phyloP scores from a whole-genome alignment of 805 yeast species.

The Pichia deserticola region DNA sequence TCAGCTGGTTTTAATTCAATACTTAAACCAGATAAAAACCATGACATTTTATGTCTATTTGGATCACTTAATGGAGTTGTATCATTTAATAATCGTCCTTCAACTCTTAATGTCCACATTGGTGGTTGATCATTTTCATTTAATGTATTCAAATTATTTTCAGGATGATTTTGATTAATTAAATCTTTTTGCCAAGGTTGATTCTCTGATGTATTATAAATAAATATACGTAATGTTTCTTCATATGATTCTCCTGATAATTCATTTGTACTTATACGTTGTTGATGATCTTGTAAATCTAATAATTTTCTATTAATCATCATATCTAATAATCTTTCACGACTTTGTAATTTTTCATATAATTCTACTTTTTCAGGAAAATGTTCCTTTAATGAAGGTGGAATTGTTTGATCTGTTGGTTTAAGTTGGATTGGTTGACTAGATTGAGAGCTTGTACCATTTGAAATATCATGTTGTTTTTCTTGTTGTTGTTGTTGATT shows the following conservation, averaged over 20 bases:
- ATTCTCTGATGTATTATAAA: slow-evolving; percentile 74
- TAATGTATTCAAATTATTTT: neutral
- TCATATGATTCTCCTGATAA: slow-evolving; percentile 34
- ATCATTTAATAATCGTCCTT: slow-evolving; percentile 64
- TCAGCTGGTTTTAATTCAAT: slow-evolving; percentile 51
- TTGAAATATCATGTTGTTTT: neutral
- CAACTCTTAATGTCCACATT: slow-evolving; percentile 80
- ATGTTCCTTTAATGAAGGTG: slow-evolving; percentile 21
- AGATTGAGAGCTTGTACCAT: slow-evolving; percentile 11
- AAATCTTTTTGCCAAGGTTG: slow-evolving; percentile 73
- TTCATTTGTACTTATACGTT: slow-evolving; percentile 24
- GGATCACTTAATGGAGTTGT: slow-evolving; percentile 40
- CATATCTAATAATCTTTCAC: slow-evolving; percentile 79
- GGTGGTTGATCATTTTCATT: slow-evolving; percentile 28
- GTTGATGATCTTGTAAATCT: slow-evolving; percentile 68
- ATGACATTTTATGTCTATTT: slow-evolving; percentile 56
- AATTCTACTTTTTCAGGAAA: slow-evolving; percentile 49
- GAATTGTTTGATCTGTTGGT: slow-evolving; percentile 30
- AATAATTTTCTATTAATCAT: slow-evolving; percentile 74
- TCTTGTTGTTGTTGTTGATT: slow-evolving; percentile 4
- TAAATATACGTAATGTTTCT: slow-evolving; percentile 65
- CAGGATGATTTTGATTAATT: neutral
- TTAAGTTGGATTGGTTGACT: slow-evolving; percentile 24
- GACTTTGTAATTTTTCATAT: slow-evolving; percentile 64
- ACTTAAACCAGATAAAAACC: slow-evolving; percentile 76